These are phyloP conservation scores for Collariella sp. DNA, from an alignment of 495 filamentous ascomycete species.

Conservation along the genomic window DNA sequence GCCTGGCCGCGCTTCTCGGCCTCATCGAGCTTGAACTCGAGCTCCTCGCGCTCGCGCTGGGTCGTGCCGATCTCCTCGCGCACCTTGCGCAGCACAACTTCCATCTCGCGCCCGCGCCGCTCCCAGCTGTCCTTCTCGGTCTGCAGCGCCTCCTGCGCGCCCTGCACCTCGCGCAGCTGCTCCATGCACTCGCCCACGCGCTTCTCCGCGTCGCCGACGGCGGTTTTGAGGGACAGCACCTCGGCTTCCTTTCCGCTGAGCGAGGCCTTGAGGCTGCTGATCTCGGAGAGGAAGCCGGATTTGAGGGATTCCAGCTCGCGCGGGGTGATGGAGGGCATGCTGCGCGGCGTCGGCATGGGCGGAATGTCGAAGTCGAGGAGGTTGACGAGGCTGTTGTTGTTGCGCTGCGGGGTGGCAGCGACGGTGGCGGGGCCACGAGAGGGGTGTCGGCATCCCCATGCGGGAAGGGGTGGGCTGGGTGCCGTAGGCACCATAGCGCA, in stretches of 20 bases:
- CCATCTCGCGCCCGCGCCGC: conserved; percentile 74
- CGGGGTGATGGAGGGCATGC: conserved; percentile 80
- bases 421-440: conserved; percentile 6
- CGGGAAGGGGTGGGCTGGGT: conserved; percentile 22
- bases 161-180: conserved; percentile 63
- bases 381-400: conserved; percentile 35
- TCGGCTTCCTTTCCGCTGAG: conserved; percentile 88
- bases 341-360: conserved; percentile 80
- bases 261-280: conserved; percentile 79
- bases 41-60: conserved; percentile 66
- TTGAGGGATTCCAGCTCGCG: conserved; percentile 89
- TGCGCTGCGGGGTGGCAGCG: conserved; percentile 31
- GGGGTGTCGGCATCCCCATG: conserved; percentile 22
- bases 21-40: conserved; percentile 63
- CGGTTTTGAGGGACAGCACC: conserved; percentile 70
- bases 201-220: conserved; percentile 80
- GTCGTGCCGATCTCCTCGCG: conserved; percentile 70
- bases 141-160: conserved; percentile 56
- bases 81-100: conserved; percentile 64
- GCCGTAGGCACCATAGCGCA: conserved; percentile 40
- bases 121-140: conserved; percentile 80
- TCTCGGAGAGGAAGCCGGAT: conserved; percentile 78
- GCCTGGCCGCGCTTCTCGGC: conserved; percentile 60
- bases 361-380: conserved; percentile 92
- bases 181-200: conserved; percentile 83